These are phyloP conservation scores for Strombidium stylifer DNA, from an alignment of 73 alveolate species.

Conservation along the genomic window DNA sequence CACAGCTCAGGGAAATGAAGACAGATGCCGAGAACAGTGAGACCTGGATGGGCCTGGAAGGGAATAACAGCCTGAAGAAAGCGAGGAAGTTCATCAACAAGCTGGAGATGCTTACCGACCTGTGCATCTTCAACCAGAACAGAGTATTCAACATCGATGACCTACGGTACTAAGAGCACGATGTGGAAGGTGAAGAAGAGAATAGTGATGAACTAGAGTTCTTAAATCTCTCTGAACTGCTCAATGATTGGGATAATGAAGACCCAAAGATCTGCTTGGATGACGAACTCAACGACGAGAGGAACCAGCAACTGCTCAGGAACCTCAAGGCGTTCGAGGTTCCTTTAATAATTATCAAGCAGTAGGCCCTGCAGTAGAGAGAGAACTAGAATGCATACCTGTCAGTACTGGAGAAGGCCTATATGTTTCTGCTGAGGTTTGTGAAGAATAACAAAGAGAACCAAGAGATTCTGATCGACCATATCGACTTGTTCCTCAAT, in stretches of 20 bases:
- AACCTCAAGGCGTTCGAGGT: slow-evolving; percentile 29
- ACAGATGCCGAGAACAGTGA: slow-evolving; percentile 47
- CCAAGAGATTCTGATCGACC: slow-evolving; percentile 31
- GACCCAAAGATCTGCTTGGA: slow-evolving; percentile 12
- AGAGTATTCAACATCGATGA: slow-evolving; percentile 6
- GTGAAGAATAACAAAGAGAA: slow-evolving; percentile 36
- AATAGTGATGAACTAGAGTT: not conserved
- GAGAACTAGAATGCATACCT: slow-evolving; percentile 16
- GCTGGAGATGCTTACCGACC: slow-evolving; percentile 25
- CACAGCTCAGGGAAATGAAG: slow-evolving; percentile 7
- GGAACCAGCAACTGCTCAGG: slow-evolving; percentile 26
- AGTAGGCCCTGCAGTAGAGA: slow-evolving; percentile 7
- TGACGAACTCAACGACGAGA: slow-evolving; percentile 3
- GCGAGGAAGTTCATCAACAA: slow-evolving; percentile 27
- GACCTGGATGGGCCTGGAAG: slow-evolving; percentile 37
- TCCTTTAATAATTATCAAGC: slow-evolving; percentile 16
- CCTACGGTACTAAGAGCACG: not conserved
- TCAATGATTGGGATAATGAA: slow-evolving; percentile 34
- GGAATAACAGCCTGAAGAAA: slow-evolving; percentile 2
- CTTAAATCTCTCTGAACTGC: slow-evolving; percentile 21
- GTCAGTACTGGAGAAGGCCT: slow-evolving; percentile 24
- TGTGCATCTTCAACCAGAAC: slow-evolving; percentile 14
- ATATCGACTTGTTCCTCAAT: slow-evolving; percentile 26
- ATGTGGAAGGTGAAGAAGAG: not conserved
- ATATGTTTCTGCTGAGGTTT: slow-evolving; percentile 37